Evolutionary conservation across 805 yeast species (phyloP).

Genomic region (Candida quercuum): DNA sequence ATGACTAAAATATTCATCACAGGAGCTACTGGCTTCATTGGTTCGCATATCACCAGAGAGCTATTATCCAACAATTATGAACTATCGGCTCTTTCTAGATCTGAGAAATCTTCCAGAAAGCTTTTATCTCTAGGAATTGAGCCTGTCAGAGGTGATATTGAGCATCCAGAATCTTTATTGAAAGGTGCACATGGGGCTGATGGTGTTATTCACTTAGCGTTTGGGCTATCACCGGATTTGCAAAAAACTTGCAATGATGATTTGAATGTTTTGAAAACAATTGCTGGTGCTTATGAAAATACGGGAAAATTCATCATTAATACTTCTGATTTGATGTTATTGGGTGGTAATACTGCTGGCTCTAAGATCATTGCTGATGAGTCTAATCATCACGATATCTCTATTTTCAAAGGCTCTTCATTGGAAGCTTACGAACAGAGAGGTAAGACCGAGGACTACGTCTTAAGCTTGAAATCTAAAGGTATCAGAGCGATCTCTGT

Average conservation of each 20-base stretch:
- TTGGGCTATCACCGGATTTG: slow-evolving; percentile 25
- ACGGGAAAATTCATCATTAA: neutral
- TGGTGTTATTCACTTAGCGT: slow-evolving; percentile 31
- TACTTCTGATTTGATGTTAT: neutral
- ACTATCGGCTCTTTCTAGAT: slow-evolving; percentile 27
- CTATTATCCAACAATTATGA: slow-evolving; percentile 20
- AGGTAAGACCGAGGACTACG: slow-evolving; percentile 10
- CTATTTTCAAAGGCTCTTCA: neutral
- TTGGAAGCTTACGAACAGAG: slow-evolving; percentile 5
- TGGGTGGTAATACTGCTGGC: neutral
- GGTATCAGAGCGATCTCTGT: slow-evolving; percentile 24
- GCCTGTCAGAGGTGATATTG: slow-evolving; percentile 24
- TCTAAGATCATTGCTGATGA: neutral
- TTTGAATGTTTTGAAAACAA: slow-evolving; percentile 18
- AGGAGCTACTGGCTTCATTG: slow-evolving; percentile 29
- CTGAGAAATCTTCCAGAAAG: slow-evolving; percentile 23
- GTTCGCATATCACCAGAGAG: slow-evolving; percentile 16
- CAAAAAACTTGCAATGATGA: slow-evolving; percentile 20
- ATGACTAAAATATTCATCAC: slow-evolving; percentile 24
- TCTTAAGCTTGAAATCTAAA: slow-evolving; percentile 14
- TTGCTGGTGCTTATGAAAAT: neutral
- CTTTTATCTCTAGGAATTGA: slow-evolving; percentile 18
- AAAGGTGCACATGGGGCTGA: slow-evolving; percentile 26
- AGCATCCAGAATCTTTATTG: slow-evolving; percentile 22
- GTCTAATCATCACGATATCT: neutral